These are phyloP conservation scores for Protomyces arabidopsidicola DNA, from an alignment of 1,139 yeast species.

Conservation along the genomic window DNA sequence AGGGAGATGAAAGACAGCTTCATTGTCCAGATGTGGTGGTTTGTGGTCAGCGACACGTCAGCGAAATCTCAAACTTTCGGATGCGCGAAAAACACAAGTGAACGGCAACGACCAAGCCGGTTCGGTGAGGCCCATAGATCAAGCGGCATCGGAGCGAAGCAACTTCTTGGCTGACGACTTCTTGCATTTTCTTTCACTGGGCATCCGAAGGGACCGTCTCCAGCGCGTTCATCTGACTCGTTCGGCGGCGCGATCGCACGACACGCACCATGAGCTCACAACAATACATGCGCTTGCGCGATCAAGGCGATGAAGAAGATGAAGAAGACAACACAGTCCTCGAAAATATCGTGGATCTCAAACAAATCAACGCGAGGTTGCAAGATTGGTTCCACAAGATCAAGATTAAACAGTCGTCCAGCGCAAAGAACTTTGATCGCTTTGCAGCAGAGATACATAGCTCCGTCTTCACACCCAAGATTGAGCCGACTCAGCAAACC, in stretches of 20 bases:
- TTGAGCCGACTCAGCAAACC: background rate
- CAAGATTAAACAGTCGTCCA: constrained; percentile 8
- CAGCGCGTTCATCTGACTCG: too few relatives aligned
- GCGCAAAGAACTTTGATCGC: constrained; percentile 11
- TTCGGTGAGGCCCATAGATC: too few relatives aligned
- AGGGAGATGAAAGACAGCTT: background rate
- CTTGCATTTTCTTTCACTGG: too few relatives aligned
- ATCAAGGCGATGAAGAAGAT: constrained; percentile 6
- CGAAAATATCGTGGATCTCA: constrained; percentile 25
- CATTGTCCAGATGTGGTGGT: background rate
- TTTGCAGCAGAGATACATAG: constrained; percentile 15
- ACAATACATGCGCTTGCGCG: constrained; percentile 1
- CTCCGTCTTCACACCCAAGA: constrained; percentile 19
- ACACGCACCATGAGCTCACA: background rate
- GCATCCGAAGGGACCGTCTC: too few relatives aligned
- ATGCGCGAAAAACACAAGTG: background rate
- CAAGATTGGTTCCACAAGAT: constrained; percentile 28
- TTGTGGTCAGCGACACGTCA: background rate
- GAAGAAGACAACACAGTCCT: constrained; percentile 11
- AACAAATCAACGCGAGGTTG: constrained; percentile 27
- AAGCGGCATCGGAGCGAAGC: too few relatives aligned
- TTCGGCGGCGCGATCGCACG: background rate
- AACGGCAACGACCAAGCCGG: too few relatives aligned
- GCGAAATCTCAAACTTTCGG: background rate
- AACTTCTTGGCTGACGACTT: too few relatives aligned